Base-by-base conservation (phyloP, 805 yeast species). In the Saturnispora hagleri region DNA sequence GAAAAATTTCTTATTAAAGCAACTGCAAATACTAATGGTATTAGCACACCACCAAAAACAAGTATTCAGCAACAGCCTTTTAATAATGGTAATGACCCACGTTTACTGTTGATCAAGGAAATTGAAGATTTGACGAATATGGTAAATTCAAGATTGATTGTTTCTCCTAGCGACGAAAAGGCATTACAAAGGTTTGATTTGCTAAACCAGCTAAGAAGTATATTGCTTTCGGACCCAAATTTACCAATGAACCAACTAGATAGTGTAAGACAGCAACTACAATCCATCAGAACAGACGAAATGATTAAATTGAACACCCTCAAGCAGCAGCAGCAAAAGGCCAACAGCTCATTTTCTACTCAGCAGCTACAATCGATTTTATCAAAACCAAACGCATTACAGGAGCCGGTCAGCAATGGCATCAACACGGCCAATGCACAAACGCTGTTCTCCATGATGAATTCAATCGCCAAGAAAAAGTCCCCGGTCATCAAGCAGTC, bases 1-100 rank as follows among this genome's bases (percentile, higher is more conserved):
- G 96, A 88, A 58, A 73, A 70, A 43, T 93, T 89, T 62, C 69
- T 95, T 55, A 71, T 79, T 18, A 77, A 73, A 60, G 85, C 82
- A 31, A 77, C 83, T 22, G 73, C 79, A 9, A 47, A 17, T 13
- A 31, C 34, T 34, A 48, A 20, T 33, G 43, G 43, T 33, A 22
- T 40, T 17, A 65, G 61, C 50, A 60, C 62, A 46, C 58, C 61
- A 18, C 54, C 48, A 13, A 36, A 40, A 15, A 28, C 48, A 47
- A 38, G 52, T 35, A 44, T 56, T 7, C 43, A 31, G 34, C 34
- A 31, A 31, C 34, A 41, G 5, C 45, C 46, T 36, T 34, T 41
- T 31, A 51, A 40, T 38, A 33, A 15, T 34, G 28, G 15, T 43
- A 12, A 27, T 13, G 38, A 27, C 15, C 51, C 52, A 17, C 12